phyloP scores from a whole-genome alignment of 108 stramenopile genomes.

The Cyclotella cryptica region DNA sequence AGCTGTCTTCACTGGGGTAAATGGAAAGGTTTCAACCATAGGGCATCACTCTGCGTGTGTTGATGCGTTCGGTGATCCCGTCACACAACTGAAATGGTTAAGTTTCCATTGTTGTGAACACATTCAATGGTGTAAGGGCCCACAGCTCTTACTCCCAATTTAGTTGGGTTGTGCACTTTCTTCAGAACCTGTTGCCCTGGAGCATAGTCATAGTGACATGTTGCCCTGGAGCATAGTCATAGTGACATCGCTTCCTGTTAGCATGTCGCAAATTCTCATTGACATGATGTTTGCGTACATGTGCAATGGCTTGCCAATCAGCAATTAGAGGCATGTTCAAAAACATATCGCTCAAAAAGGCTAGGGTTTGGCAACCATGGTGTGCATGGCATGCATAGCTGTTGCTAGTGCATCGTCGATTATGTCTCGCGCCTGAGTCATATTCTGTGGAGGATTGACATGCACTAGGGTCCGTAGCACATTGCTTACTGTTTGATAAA shows the following conservation, averaged over 20 bases:
- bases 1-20: constrained; percentile 11
- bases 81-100: constrained; percentile 26
- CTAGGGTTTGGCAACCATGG: not conserved
- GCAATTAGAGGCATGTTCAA: not conserved
- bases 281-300: not conserved
- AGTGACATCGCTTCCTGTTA: not conserved
- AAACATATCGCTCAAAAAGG: not conserved
- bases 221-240: constrained; percentile 16
- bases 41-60: constrained; percentile 7
- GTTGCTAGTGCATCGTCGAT: not conserved
- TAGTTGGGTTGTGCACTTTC: constrained; percentile 20
- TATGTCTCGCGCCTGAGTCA: not conserved
- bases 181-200: constrained; percentile 25
- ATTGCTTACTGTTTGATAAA: not conserved
- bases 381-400: not conserved
- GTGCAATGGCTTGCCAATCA: too few relatives aligned
- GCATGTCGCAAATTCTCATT: not conserved
- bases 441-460: not conserved
- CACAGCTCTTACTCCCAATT: constrained; percentile 24
- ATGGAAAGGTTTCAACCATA: not conserved
- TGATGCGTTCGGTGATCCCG: not conserved
- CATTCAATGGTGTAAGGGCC: constrained; percentile 49
- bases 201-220: constrained; percentile 1
- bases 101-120: constrained; percentile 52
- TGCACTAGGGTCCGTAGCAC: not conserved